Evolutionary conservation across 805 yeast genomes (phyloP), one percentile per base, ranked within the genome.

Genomic region (Deakozyma indianensis): DNA sequence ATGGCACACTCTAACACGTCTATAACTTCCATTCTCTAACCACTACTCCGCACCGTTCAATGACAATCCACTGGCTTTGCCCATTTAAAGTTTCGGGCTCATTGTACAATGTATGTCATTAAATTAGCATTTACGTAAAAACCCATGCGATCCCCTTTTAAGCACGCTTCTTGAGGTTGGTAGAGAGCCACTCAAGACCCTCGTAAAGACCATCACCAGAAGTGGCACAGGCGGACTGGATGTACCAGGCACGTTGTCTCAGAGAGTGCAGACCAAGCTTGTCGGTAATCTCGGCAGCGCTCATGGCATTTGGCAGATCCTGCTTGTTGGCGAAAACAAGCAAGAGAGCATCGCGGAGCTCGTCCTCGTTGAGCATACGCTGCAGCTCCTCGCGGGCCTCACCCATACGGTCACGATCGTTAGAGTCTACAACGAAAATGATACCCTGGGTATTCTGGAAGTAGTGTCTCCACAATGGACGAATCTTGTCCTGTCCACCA

Each of bases 171-270:
- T 86, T 86, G 71, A 87, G 78, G 73, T 83, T 85, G 64, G 85
- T 82, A 56, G 88, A 78, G 63, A 87, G 79, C 96, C 96, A 87
- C 73, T 87, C 95, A 66, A 87, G 78, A 76, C 96, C 96, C 73
- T 87, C 96, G 68, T 86, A 83, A 63, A 87, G 75, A 75, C 97
- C 97, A 67, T 88, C 96, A 73, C 97, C 98, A 52, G 97, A 84
- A 56, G 96, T 90, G 57, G 98, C 98, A 74, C 97, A 88, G 53
- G 97, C 85, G 56, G 98, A 86, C 74, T 90, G 96, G 66, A 92
- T 90, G 73, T 83, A 90, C 98, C 98, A 92, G 62, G 95, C 95
- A 73, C 97, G 85, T 74, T 88, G 95, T 75, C 95, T 83, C 67
- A 92, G 82, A 47, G 96, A 85, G 68, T 88, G 96, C 64, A 90